A percentile compares a stretch with the other conserved stretches of the same genome.
Conservation (phyloP, 2,329 filamentous ascomycete species). For the Xylariaceae sp. region DNA sequence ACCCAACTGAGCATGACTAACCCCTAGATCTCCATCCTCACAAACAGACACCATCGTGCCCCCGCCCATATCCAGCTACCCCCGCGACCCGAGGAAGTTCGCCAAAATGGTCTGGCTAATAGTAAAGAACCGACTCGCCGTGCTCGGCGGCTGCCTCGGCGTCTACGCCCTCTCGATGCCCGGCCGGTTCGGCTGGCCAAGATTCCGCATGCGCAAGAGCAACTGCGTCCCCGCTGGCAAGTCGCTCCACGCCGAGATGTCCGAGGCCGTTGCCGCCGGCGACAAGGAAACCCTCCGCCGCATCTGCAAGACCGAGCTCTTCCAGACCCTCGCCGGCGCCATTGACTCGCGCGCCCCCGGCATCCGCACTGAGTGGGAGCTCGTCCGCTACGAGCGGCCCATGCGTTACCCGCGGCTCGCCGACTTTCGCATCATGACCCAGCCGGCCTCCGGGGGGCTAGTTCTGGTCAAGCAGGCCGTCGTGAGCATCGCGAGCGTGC, state of each 20-base stretch:
- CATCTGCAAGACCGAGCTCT: constrained; percentile 53
- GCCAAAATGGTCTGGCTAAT: constrained; percentile 24
- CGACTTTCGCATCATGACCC: constrained; percentile 49
- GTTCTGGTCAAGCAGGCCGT: constrained; percentile 53
- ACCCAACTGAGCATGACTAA: not conserved
- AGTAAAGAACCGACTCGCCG: constrained; percentile 35
- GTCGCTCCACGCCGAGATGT: constrained; percentile 58
- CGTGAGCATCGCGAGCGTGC: constrained; percentile 55
- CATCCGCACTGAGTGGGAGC: constrained; percentile 50
- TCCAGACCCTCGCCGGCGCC: constrained; percentile 47
- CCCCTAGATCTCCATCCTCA: not conserved
- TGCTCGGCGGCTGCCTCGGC: constrained; percentile 35
- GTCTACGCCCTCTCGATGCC: constrained; percentile 45
- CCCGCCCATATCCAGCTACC: constrained; percentile 31
- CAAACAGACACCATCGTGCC: constrained; percentile 28
- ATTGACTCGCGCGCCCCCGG: constrained; percentile 49
- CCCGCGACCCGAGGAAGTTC: constrained; percentile 25
- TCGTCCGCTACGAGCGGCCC: constrained; percentile 46
- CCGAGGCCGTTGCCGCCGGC: constrained; percentile 56
- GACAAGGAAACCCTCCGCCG: constrained; percentile 48
- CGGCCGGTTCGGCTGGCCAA: constrained; percentile 38
- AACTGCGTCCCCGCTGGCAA: constrained; percentile 51
- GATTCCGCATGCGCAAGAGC: constrained; percentile 41
- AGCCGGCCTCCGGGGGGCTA: constrained; percentile 38
- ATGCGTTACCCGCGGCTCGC: constrained; percentile 47